These are phyloP conservation scores for Gliomastix tumulicola DNA, from an alignment of 2,329 filamentous ascomycete species.

Conservation along the genomic window DNA sequence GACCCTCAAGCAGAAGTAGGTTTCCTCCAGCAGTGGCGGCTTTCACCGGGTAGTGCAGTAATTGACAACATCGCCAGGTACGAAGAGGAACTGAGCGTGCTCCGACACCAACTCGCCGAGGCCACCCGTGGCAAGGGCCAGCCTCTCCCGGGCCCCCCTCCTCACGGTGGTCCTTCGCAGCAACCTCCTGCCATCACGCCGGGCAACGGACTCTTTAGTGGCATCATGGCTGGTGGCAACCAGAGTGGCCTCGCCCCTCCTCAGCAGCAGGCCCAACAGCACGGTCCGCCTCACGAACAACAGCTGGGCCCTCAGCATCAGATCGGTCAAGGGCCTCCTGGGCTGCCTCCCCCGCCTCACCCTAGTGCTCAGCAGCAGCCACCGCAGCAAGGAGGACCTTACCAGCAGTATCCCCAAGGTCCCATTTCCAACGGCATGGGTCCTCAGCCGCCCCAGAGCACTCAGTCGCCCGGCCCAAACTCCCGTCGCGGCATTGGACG, in stretches of 20 bases:
- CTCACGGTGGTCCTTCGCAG: conserved; percentile 73
- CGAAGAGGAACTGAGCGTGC: conserved; percentile 79
- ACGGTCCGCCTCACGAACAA: conserved; percentile 63
- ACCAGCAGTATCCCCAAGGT: conserved; percentile 59
- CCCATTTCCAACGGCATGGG: conserved; percentile 63
- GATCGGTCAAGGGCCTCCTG: conserved; percentile 71
- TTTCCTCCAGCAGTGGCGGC: conserved; percentile 7
- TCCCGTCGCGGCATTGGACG: conserved; percentile 63
- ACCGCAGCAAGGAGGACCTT: conserved; percentile 38
- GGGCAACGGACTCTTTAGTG: conserved; percentile 87
- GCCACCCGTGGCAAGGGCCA: conserved; percentile 55
- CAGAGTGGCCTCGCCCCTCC: conserved; percentile 82
- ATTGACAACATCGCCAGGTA: conserved; percentile 69
- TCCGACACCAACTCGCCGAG: conserved; percentile 81
- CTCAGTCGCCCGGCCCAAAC: conserved; percentile 73
- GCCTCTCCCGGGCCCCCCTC: conserved; percentile 60
- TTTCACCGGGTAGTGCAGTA: no score
- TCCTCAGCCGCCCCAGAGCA: conserved; percentile 74
- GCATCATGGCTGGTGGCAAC: conserved; percentile 86
- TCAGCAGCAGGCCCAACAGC: conserved; percentile 34
- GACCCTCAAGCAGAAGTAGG: conserved; percentile 85
- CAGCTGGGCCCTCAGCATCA: conserved; percentile 40
- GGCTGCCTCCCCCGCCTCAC: conserved; percentile 50
- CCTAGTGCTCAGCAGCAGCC: conserved; percentile 54
- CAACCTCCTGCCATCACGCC: conserved; percentile 85